Base-by-base conservation (phyloP, 495 filamentous ascomycete genomes). In the Aspergillus ostianus region DNA sequence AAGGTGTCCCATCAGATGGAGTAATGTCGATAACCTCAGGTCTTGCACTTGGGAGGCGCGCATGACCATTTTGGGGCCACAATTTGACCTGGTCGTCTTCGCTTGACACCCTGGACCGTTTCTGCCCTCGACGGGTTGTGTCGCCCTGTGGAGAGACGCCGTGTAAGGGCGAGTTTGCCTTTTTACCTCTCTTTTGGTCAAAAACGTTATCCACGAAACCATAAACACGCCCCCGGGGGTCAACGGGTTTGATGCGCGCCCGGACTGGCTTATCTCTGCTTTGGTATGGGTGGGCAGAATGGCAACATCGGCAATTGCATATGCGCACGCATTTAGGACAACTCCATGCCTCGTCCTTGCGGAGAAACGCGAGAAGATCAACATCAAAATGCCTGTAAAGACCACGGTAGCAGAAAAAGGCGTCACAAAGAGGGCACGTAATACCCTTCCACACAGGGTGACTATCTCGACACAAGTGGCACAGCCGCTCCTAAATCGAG, bases 191-290 rank as follows among this genome's bases (percentile, higher is more conserved):
- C 45, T 59, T 67, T 53, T 65, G 65, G 41, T 67, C 62, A 57
- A 64, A 67, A 1, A 67, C 62, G 52, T 67, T 67, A 30, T 67
- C 65, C 3, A 61, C 48, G 56, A 67, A 67, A 12, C 65, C 65
- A 36, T 54, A 47, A 20, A 67, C 45, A 44, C 62, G 57, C 0
- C 65, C 59, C 27, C 65, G 65, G 15, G 60, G 17, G 48, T 67
- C 65, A 6, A 63, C 51, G 2, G 65, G 51, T 41, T 67, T 67
- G 17, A 65, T 27, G 5, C 62, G 65, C 21, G 51, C 44, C 17
- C 65, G 57, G 36, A 61, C 51, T 1, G 65, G 65, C 21, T 63
- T 63, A 17, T 60, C 57, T 29, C 59, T 64, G 49, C 62, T 63
- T n/a, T 59, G 47, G 49, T 67, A 67, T 23, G 60, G 65, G 3